Base-by-base conservation (phyloP, 2,329 filamentous ascomycete genomes). In the Juglanconis juglandina region DNA sequence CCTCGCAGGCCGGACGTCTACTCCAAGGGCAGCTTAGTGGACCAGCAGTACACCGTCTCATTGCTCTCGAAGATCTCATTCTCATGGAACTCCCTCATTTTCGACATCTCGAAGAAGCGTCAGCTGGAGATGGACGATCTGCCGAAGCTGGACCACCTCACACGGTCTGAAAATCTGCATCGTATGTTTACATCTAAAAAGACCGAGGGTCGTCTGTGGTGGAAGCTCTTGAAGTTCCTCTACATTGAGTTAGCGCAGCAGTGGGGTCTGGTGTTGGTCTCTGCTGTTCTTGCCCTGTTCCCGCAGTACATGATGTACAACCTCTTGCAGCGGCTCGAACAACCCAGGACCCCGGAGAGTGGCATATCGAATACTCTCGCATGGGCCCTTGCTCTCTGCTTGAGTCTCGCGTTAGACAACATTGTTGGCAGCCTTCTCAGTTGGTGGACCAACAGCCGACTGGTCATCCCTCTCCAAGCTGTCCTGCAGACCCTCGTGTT, bases 401-500 rank as follows among this genome's bases (percentile, higher is more conserved):
- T 68, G 49, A 70, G 68, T 52, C 66, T 74, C 33, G 51, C 70
- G 3, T 64, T 74, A 35, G 71, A 72, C 59, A 69, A 72, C 13
- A 69, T 68, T 37, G 65, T 71, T 35, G 66, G 66, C 57, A 70
- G 68, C 48, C 66, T 67, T 47, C 66, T 73, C 53, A 70, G 67
- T 53, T 74, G 72, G 72, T 67, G 72, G 56, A 74, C 72, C 0
- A 64, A 65, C 3, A 72, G 68, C 41, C 69, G 68, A 1, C 71
- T 74, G 1, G 71, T 73, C 17, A 68, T 68, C 11, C 72, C 72
- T 0, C 61, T 73, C 9, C 65, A 61, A 39, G 69, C 70, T 5
- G 64, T 73, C 5, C 57, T 75, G 44, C 72, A 75, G 65, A 68
- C 71, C 0, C 63, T 75, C 35, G 70, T 75, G 34, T 75, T 75